Evolutionary conservation across 1,284 basidiomycete species (phyloP), one percentile per base, ranked within the genome.

Genomic region (Clitocybe nebularis): DNA sequence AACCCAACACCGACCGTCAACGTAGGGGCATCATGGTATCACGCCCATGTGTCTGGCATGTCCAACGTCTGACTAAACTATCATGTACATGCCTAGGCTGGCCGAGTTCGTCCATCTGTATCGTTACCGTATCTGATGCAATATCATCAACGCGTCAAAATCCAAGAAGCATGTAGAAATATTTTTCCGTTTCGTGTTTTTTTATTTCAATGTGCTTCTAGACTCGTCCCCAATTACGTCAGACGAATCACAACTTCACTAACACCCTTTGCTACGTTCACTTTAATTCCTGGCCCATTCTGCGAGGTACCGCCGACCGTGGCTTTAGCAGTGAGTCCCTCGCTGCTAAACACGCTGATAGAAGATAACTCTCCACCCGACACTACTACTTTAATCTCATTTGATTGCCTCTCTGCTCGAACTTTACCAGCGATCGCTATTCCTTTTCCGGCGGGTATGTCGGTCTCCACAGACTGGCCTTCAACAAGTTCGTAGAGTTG

Each of bases 401-500:
- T 58, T 14, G 51, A 52, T 41, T 41, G 54, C 45, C 58, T 59
- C 41, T 62, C 54, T 16, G 65, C 72, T 23, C 50, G 58, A 19
- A 78, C 53, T 2, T 50, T 60, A 0, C 69, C 74, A 8, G 66
- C 68, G 34, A 68, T 55, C 10, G 57, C 53, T 0, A 51, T 45
- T 0, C 69, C 68, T 21, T 62, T 65, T 2, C 68, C 69, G 1
- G 48, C 58, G 0, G 79, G 79, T 24, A 83, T 61, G 16, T 66
- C 64, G 10, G 67, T 62, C 36, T 66, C 55, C 4, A 71, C 66
- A 10, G 55, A 55, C 44, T 69, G 60, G 0, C 72, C 74, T 19
- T 73, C 72, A 10, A 59, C 65, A 21, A 81, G 55, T 50, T 74
- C 71, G 53, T 81, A 84, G 16, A 73, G 61, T 28, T 71, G 66